Conservation (phyloP, 495 filamentous ascomycete species). For the Trichoderma gamsii region DNA sequence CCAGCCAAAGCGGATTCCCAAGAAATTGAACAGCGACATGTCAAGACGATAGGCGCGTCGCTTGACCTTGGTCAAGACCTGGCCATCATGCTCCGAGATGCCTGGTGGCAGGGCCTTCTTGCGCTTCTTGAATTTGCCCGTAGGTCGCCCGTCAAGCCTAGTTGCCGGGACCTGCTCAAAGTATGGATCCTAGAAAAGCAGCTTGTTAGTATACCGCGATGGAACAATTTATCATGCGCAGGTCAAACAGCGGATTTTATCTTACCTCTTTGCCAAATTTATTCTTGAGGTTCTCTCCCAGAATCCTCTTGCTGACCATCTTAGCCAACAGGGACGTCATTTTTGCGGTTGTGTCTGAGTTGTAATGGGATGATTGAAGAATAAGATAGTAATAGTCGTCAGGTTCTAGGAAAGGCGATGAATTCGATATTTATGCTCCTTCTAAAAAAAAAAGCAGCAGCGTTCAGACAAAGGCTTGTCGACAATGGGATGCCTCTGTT, state of each 20-base stretch:
- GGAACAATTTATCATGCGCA: background rate
- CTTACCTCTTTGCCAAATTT: conserved; percentile 63
- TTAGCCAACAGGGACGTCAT: conserved; percentile 52
- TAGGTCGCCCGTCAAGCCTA: conserved; percentile 49
- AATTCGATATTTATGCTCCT: background rate
- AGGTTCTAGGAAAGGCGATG: background rate
- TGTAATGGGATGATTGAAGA: background rate
- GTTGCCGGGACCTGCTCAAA: conserved; percentile 66
- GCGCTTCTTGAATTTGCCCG: conserved; percentile 55
- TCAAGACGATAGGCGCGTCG: conserved; percentile 76
- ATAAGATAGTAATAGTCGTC: background rate
- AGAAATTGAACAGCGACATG: conserved; percentile 66
- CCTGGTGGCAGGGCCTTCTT: conserved; percentile 65
- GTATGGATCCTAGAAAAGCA: conserved; percentile 56
- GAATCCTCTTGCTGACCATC: conserved; percentile 58
- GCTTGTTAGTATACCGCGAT: conserved; percentile 12
- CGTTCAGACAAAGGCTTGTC: background rate
- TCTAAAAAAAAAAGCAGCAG: background rate
- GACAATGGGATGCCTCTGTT: background rate
- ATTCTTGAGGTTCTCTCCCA: conserved; percentile 59
- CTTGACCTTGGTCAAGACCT: conserved; percentile 74
- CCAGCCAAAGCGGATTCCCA: conserved; percentile 77
- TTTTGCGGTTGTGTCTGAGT: background rate
- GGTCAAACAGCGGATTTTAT: background rate
- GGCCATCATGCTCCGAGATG: conserved; percentile 70